Percentiles rank a stretch among this genome's conserved stretches.
phyloP scores from a whole-genome alignment of 169 alveolate species.

The Sarcocystis neurona region DNA sequence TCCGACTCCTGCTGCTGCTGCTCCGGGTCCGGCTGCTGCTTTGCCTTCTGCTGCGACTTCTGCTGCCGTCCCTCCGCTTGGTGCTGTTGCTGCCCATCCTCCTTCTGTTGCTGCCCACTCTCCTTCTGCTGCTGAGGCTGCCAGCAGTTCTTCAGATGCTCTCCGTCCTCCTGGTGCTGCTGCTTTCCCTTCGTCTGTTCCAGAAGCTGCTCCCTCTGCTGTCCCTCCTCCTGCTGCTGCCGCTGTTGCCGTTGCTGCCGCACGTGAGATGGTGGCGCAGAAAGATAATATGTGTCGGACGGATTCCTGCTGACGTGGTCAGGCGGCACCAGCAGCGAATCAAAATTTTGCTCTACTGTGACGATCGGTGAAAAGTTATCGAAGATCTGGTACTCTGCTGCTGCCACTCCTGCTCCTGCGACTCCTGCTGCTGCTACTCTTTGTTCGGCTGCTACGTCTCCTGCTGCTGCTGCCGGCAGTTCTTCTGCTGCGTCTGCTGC shows the following conservation, averaged over 20 bases:
- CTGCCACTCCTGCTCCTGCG: neutral
- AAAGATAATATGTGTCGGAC: slow-evolving; percentile 79
- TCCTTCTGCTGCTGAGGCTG: neutral
- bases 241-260: neutral
- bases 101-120: neutral
- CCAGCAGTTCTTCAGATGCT: neutral
- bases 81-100: neutral
- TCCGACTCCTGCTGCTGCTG: neutral
- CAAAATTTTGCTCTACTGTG: slow-evolving; percentile 76
- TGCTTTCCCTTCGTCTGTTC: neutral
- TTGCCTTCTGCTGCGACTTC: neutral
- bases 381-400: slow-evolving; percentile 27
- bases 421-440: neutral
- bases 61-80: neutral
- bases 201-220: slow-evolving; percentile 3
- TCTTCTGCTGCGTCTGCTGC: neutral
- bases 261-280: neutral
- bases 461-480: no score
- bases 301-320: slow-evolving; percentile 77
- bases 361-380: slow-evolving; percentile 75
- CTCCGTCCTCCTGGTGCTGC: neutral
- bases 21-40: neutral
- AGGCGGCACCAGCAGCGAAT: slow-evolving; percentile 75
- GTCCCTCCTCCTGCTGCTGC: neutral
- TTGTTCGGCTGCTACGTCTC: neutral